Evolutionary conservation across 2,329 filamentous ascomycete species (phyloP).

Genomic region (Neonectria ditissima): DNA sequence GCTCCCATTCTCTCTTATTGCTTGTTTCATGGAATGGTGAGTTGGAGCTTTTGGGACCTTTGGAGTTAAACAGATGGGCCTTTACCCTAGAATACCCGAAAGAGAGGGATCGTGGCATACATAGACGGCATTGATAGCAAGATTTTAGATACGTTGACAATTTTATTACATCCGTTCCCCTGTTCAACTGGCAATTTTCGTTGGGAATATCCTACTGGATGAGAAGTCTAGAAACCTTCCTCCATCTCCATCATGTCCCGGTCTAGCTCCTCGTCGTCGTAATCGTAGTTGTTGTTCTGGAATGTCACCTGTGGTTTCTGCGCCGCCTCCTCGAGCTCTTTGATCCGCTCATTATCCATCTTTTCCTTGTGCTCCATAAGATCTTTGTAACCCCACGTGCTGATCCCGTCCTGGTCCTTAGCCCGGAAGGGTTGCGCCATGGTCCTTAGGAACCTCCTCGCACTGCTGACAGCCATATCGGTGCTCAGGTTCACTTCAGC

Average conservation of each 20-base stretch:
- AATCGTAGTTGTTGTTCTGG: slow-evolving; percentile 59
- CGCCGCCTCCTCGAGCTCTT: slow-evolving; percentile 65
- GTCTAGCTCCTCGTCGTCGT: slow-evolving; percentile 65
- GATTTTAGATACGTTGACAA: slow-evolving; percentile 8
- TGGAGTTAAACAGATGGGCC: not conserved
- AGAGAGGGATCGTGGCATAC: not conserved
- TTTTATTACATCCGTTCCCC: not conserved
- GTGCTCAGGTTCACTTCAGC: slow-evolving; percentile 91
- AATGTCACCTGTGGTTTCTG: slow-evolving; percentile 40
- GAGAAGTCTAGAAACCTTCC: slow-evolving; percentile 49
- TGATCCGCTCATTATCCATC: slow-evolving; percentile 75
- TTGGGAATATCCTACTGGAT: not conserved
- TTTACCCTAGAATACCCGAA: not conserved
- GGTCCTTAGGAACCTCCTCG: slow-evolving; percentile 87
- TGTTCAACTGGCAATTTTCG: slow-evolving; percentile 7
- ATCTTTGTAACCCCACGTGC: slow-evolving; percentile 88
- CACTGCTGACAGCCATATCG: slow-evolving; percentile 91
- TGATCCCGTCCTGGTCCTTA: slow-evolving; percentile 90
- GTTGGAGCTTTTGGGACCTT: slow-evolving; percentile 1
- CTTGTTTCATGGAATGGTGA: slow-evolving; percentile 1
- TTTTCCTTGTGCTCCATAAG: slow-evolving; percentile 83
- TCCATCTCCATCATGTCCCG: slow-evolving; percentile 68
- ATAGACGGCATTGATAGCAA: slow-evolving; percentile 13
- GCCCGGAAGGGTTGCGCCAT: slow-evolving; percentile 93
- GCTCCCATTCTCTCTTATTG: not conserved